Conservation (phyloP, 306 rosid species). For the Gastrolobium bilobum region DNA sequence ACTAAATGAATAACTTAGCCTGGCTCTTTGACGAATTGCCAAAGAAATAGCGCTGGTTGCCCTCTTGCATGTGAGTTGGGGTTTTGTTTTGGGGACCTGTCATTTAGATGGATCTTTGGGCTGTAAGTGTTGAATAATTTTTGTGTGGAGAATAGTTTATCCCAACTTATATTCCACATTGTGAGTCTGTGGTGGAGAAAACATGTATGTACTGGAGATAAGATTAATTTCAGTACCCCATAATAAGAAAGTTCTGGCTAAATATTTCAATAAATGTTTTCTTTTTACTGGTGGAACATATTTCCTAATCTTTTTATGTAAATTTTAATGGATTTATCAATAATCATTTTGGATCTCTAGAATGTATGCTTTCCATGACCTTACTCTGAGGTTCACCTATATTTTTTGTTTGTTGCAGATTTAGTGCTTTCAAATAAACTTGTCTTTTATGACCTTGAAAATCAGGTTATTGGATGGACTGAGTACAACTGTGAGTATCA, state of each 20-base stretch:
- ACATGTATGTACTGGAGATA: background rate
- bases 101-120: background rate
- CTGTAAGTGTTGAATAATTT: background rate
- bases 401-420: slow-evolving; percentile 68
- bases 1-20: background rate
- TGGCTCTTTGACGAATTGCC: background rate
- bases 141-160: background rate
- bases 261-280: slow-evolving; percentile 1
- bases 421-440: slow-evolving; percentile 94
- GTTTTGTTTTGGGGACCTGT: slow-evolving; percentile 2
- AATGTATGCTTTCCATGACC: slow-evolving; percentile 31
- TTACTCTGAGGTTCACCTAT: slow-evolving; percentile 23
- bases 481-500: slow-evolving; percentile 91
- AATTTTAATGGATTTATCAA: background rate
- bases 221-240: background rate
- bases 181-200: background rate
- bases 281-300: slow-evolving; percentile 17
- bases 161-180: slow-evolving; percentile 1
- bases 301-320: background rate
- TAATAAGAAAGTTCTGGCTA: background rate
- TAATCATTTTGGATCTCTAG: background rate
- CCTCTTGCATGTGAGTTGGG: background rate
- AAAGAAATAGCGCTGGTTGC: background rate
- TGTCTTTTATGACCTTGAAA: slow-evolving; percentile 90
- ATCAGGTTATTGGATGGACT: slow-evolving; percentile 91